phyloP scores from a whole-genome alignment of 2,329 filamentous ascomycete species.

The Juglanconis sp. region DNA sequence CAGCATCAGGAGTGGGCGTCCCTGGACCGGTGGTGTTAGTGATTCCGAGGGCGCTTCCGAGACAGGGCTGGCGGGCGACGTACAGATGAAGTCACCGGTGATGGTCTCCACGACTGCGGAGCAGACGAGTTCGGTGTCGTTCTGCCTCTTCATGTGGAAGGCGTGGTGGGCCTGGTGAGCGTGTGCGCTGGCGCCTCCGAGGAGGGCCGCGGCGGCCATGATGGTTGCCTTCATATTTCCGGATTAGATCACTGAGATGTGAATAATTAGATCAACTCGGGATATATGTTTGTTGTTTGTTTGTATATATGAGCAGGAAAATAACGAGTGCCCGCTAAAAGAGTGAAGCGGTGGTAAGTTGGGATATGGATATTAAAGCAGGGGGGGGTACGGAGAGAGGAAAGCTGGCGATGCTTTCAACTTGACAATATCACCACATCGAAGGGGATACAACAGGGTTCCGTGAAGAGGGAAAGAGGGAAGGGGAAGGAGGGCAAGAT shows the following conservation, averaged over 20 bases:
- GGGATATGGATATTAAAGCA: slow-evolving; percentile 24
- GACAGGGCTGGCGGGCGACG: slow-evolving; percentile 25
- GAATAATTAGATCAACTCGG: not conserved
- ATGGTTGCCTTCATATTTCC: slow-evolving; percentile 72
- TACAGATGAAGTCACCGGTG: slow-evolving; percentile 66
- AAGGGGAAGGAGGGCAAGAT: slow-evolving; percentile 32
- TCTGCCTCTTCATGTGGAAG: slow-evolving; percentile 51
- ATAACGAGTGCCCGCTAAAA: slow-evolving; percentile 79
- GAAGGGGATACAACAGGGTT: slow-evolving; percentile 34
- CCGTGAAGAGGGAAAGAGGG: slow-evolving; percentile 35
- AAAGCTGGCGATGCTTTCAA: slow-evolving; percentile 46
- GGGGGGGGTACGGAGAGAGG: slow-evolving; percentile 46
- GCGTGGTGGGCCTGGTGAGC: slow-evolving; percentile 60
- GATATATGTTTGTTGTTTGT: slow-evolving; percentile 26
- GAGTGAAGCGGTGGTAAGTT: slow-evolving; percentile 72
- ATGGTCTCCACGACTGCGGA: slow-evolving; percentile 71
- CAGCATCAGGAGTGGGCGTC: slow-evolving; percentile 17
- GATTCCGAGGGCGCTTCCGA: not conserved
- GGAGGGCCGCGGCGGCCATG: slow-evolving; percentile 61
- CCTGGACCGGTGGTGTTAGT: slow-evolving; percentile 12
- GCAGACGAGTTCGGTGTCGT: slow-evolving; percentile 54
- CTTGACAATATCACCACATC: slow-evolving; percentile 51
- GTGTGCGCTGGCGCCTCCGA: slow-evolving; percentile 53
- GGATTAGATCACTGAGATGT: slow-evolving; percentile 21
- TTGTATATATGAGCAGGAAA: not conserved